Evolutionary conservation across 495 filamentous ascomycete genomes (phyloP).

Genomic region (Terfezia boudieri): DNA sequence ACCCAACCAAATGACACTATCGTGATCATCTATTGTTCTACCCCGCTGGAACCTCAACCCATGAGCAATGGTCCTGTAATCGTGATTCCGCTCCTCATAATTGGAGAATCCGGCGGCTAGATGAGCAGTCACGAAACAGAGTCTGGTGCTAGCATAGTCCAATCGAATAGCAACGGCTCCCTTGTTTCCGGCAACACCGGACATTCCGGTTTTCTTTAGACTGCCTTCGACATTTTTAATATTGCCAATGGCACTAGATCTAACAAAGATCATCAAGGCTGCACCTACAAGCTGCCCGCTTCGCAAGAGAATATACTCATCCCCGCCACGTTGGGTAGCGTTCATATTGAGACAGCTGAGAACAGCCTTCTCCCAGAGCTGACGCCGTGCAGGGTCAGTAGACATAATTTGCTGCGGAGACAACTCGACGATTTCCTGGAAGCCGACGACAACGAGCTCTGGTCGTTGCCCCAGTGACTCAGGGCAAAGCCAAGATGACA

Average conservation of each 20-base stretch:
- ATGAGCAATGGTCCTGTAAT: constrained; percentile 77
- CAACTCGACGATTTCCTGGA: constrained; percentile 92
- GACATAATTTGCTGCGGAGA: constrained; percentile 99
- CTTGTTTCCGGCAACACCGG: constrained; percentile 94
- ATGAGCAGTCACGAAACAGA: constrained; percentile 95
- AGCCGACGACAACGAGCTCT: constrained; percentile 68
- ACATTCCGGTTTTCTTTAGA: constrained; percentile 94
- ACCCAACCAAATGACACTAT: constrained; percentile 88
- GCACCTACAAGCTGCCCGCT: constrained; percentile 91
- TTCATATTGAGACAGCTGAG: constrained; percentile 49
- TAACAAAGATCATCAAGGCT: constrained; percentile 75
- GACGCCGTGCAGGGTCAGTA: constrained; percentile 67
- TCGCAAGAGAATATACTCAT: constrained; percentile 71
- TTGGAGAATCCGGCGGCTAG: constrained; percentile 92
- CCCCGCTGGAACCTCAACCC: constrained; percentile 82
- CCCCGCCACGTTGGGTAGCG: constrained; percentile 34
- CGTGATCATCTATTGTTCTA: constrained; percentile 72
- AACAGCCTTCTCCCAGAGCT: constrained; percentile 69
- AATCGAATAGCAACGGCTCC: constrained; percentile 92
- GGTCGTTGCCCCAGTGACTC: constrained; percentile 25
- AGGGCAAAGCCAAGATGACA: constrained; percentile 54
- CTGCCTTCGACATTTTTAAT: constrained; percentile 95
- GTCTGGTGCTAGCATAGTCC: constrained; percentile 47
- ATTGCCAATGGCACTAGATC: constrained; percentile 43
- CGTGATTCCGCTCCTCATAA: constrained; percentile 83